Percentiles rank a stretch among this genome's conserved stretches.
phyloP scores from a whole-genome alignment of 2,329 filamentous ascomycete genomes.

The Fusarium mangiferae region DNA sequence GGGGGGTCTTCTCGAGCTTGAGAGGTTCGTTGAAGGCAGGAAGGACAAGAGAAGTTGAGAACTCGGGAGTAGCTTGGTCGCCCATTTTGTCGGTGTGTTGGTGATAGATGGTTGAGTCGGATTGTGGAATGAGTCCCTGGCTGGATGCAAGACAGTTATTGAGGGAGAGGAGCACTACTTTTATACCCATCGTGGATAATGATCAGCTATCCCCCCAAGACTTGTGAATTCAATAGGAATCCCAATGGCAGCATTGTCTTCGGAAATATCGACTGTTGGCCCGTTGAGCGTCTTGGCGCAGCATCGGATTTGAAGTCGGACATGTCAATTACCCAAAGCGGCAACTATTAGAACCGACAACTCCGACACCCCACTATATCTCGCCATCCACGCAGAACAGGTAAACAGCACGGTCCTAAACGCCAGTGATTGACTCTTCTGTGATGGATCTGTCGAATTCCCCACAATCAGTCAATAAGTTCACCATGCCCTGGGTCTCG shows the following conservation, averaged over 20 bases:
- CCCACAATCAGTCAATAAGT: background rate
- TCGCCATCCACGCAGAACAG: background rate
- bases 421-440: background rate
- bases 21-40: conserved; percentile 24
- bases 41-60: conserved; percentile 11
- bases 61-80: background rate
- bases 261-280: too few relatives aligned
- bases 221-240: rapidly evolving
- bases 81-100: background rate
- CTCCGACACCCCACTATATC: background rate
- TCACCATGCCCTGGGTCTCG: background rate
- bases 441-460: too few relatives aligned
- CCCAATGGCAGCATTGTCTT: background rate
- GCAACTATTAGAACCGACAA: conserved; percentile 18
- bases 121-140: background rate
- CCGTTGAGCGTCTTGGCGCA: too few relatives aligned
- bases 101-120: background rate
- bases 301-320: background rate
- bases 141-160: background rate
- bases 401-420: background rate
- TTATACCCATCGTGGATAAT: background rate
- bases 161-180: background rate
- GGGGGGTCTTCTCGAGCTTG: background rate
- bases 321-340: conserved; percentile 11
- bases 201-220: background rate